Conservation (phyloP, 257 asterid species). For the Nicotiana obtusifolia region DNA sequence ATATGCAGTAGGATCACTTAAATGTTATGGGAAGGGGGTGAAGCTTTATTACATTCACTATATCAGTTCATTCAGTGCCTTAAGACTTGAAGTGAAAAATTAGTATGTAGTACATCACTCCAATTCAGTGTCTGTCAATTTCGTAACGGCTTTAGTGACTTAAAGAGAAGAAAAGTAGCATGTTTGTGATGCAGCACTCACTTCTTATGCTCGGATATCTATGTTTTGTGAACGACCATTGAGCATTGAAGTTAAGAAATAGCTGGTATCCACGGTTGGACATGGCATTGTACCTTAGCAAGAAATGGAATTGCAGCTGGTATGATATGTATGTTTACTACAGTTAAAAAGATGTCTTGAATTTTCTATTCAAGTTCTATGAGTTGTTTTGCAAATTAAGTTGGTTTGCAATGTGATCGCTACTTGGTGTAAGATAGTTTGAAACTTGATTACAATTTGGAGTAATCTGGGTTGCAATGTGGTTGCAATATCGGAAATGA, state of each 20-base stretch:
- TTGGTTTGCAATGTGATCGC: too few relatives aligned
- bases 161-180: conserved; percentile 4
- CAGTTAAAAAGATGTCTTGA: too few relatives aligned
- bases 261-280: not conserved
- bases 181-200: not conserved
- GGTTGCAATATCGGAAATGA: too few relatives aligned
- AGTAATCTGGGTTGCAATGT: too few relatives aligned
- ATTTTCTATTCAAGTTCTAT: too few relatives aligned
- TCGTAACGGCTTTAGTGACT: not conserved
- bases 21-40: not conserved
- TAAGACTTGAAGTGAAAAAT: not conserved
- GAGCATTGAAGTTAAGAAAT: not conserved
- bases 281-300: too few relatives aligned
- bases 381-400: too few relatives aligned
- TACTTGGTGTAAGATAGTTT: too few relatives aligned
- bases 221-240: not conserved
- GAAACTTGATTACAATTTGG: too few relatives aligned
- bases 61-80: not conserved
- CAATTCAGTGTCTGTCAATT: not conserved
- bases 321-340: too few relatives aligned
- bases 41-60: not conserved
- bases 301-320: too few relatives aligned
- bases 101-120: not conserved
- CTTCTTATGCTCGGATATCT: not conserved
- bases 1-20: not conserved